Percentiles rank a stretch among this genome's conserved stretches.
phyloP scores from a whole-genome alignment of 352 stramenopile genomes.

The Pythium brachiatum region DNA sequence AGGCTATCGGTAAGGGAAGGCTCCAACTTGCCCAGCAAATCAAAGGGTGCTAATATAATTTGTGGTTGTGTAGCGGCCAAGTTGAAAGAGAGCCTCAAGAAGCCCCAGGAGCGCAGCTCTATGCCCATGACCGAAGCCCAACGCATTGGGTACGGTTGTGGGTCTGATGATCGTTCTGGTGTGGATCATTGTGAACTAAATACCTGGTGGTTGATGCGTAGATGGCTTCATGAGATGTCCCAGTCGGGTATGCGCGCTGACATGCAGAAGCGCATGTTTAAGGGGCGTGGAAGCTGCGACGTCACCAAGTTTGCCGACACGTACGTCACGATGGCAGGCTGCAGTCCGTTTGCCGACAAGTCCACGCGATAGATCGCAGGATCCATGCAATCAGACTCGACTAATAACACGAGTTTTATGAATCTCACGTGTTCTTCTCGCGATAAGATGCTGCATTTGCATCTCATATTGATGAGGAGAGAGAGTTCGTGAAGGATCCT shows the following conservation, averaged over 20 bases:
- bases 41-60: neutral
- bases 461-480: no score
- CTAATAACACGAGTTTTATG: no score
- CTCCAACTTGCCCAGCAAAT: neutral
- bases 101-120: slow-evolving; percentile 57
- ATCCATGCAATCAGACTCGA: neutral
- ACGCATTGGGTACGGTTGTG: slow-evolving; percentile 48
- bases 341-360: slow-evolving; percentile 84
- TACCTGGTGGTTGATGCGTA: slow-evolving; percentile 9
- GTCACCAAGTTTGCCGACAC: slow-evolving; percentile 83
- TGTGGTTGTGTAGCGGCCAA: slow-evolving; percentile 45
- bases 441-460: no score
- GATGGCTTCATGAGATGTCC: slow-evolving; percentile 74
- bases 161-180: no score
- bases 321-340: slow-evolving; percentile 84
- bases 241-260: slow-evolving; percentile 62
- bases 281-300: slow-evolving; percentile 76
- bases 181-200: neutral
- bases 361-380: slow-evolving; percentile 50
- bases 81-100: slow-evolving; percentile 62
- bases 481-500: no score
- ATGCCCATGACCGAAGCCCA: slow-evolving; percentile 76
- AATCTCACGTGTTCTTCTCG: no score
- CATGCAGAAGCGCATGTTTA: slow-evolving; percentile 82
- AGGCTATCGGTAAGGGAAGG: slow-evolving; percentile 41